Percentiles rank a stretch among this genome's conserved stretches.
These are phyloP conservation scores for Candida lessepsii DNA, from an alignment of 805 yeast species.

Conservation along the genomic window DNA sequence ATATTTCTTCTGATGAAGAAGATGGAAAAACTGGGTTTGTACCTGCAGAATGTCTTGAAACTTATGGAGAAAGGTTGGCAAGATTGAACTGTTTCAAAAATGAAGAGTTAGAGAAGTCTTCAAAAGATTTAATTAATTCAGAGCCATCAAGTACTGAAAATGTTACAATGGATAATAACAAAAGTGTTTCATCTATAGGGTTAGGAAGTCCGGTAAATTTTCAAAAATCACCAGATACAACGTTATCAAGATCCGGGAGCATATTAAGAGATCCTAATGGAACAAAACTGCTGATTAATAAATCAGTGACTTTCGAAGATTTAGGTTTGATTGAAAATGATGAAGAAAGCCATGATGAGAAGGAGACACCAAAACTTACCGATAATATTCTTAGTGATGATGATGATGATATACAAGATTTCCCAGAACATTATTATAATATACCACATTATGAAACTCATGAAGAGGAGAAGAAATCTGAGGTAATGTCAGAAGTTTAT, in stretches of 20 bases:
- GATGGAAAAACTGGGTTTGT: slow-evolving; percentile 86
- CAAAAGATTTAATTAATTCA: slow-evolving; percentile 15
- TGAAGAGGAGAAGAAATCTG: slow-evolving; percentile 38
- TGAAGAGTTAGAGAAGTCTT: slow-evolving; percentile 57
- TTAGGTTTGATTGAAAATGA: slow-evolving; percentile 20
- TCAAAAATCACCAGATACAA: slow-evolving; percentile 17
- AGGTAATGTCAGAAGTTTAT: slow-evolving; percentile 36
- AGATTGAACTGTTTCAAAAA: slow-evolving; percentile 89
- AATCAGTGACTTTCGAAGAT: slow-evolving; percentile 42
- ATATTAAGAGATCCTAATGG: slow-evolving; percentile 15
- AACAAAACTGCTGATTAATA: slow-evolving; percentile 19
- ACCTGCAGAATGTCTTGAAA: slow-evolving; percentile 93
- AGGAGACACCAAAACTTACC: slow-evolving; percentile 1
- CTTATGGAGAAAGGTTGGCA: slow-evolving; percentile 87
- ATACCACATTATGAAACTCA: slow-evolving; percentile 16
- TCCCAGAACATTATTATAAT: slow-evolving; percentile 16
- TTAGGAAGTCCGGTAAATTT: slow-evolving; percentile 17
- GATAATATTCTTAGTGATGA: slow-evolving; percentile 11
- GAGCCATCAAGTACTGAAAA: slow-evolving; percentile 14
- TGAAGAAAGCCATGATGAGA: slow-evolving; percentile 2
- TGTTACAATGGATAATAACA: slow-evolving; percentile 4
- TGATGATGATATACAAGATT: slow-evolving; percentile 11
- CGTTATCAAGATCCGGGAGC: slow-evolving; percentile 17
- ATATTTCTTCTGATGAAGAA: slow-evolving; percentile 32
- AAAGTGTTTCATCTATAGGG: slow-evolving; percentile 8